Evolutionary conservation across 1,284 basidiomycete genomes (phyloP).

Genomic region (Sporisorium iseilematis-ciliati): DNA sequence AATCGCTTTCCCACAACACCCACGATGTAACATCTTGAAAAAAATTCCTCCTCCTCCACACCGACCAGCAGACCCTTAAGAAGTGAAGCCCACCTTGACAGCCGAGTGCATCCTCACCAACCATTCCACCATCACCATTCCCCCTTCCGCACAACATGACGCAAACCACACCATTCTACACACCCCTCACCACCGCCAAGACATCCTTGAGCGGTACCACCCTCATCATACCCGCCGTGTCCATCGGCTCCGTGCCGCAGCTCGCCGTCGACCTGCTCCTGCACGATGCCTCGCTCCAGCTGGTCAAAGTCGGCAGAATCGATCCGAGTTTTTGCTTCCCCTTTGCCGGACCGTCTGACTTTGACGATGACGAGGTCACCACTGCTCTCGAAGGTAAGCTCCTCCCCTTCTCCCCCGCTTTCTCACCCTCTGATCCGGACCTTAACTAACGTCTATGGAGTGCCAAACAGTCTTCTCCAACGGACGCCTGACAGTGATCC

Average conservation of each 20-base stretch:
- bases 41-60: conserved; percentile 19
- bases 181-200: background rate
- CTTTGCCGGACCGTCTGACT: conserved; percentile 56
- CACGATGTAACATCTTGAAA: conserved; percentile 17
- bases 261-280: conserved; percentile 62
- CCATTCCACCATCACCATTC: background rate
- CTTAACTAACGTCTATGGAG: too few species aligned
- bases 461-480: conserved; percentile 45
- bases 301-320: conserved; percentile 47
- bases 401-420: background rate
- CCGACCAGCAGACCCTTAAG: background rate
- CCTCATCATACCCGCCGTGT: conserved; percentile 57
- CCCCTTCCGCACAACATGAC: conserved; percentile 8
- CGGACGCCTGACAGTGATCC: conserved; percentile 45
- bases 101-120: conserved; percentile 6
- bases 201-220: conserved; percentile 37
- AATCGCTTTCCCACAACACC: background rate
- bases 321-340: conserved; percentile 56
- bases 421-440: too few species aligned
- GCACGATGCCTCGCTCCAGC: conserved; percentile 28
- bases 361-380: conserved; percentile 13
- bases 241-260: conserved; percentile 63
- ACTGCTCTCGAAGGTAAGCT: conserved; percentile 35
- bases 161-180: conserved; percentile 27
- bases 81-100: conserved; percentile 18